Evolutionary conservation across 192 early-diverging fungal genomes (phyloP), one percentile per base, ranked within the genome.

Genomic region (Umbelopsis sp.): DNA sequence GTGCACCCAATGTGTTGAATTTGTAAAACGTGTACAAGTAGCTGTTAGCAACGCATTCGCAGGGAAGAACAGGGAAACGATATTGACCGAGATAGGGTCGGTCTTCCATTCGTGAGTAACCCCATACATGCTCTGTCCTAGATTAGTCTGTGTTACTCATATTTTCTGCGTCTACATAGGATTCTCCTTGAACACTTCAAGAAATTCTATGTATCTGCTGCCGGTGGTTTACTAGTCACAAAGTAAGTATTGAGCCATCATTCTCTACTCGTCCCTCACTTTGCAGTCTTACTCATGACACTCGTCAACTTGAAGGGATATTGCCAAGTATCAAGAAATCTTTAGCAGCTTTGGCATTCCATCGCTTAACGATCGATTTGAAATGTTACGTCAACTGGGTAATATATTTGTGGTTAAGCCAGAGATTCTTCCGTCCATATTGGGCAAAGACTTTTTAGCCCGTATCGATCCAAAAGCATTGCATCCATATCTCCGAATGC

Each of bases 361-460:
- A 3, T 72, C 76, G 26, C 76, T 99, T 14, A 87, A 89, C 69
- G 94, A 96, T 65, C 89, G 93, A 32, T 97, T 97, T 75, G 91
- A 93, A 68, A 88, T 96, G 80, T 76, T 99, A 6, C 92, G 93
- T 51, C 93, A 99, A 71, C 80, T 99, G 16, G 94, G 93, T 68
- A 98, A 95, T 69, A 86, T 99, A 2, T 99, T 95, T 73, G 78
- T 97, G 31, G 95, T 96, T 22, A 93, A 93, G 76, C 93, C 96
- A 22, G 92, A 95, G 66, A 95, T 94, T 52, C 81, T 99, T 25
- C 90, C 91, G 72, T 92, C 94, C 17, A 86, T 98, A 32, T 81
- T 99, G 41, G 90, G 89, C 34, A 94, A 97, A 71, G 94, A 95
- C 3, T 85, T 91, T 45, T 83, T 98, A 29, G 88, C 91, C 32